Evolutionary conservation across 495 filamentous ascomycete genomes (phyloP), one percentile per base, ranked within the genome.

Genomic region (Penicillium herquei): DNA sequence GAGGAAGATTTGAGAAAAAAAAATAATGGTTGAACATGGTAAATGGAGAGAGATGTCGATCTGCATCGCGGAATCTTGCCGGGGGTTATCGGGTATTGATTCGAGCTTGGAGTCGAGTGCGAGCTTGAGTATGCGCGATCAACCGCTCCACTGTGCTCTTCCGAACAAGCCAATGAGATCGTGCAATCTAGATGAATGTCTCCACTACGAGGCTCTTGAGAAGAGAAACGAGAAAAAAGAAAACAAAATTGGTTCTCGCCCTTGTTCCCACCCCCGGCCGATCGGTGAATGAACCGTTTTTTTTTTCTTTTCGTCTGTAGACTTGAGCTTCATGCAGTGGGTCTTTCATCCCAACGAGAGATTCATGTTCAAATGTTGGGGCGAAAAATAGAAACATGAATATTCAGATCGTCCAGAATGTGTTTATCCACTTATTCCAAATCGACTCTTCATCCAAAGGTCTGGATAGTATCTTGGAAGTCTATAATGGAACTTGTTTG

Each of bases 141-240:
- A 26, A 26, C 34, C 34, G 12, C 34, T 13, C 34, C 12, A 10
- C 9, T 13, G 9, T 37, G 34, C 34, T 10, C 34, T 10, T 37
- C 34, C 34, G 34, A 37, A 13, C 34, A 1, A 1, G 34, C 34
- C 34, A 37, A 37, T 37, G 6, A 37, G 1, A 37, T 8, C 9
- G 8, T 3, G 8, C 40, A 2, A 16, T 43, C 21, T 26, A 26
- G 1, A 26, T 26, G 21, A 26, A 26, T 16, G 40, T 33, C 49
- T 52, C 54, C 59, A 57, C 53, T 40, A 51, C 54, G 54, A 62
- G 59, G 59, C 59, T 57, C 59, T 61, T 40, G 17, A 31, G 35
- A 46, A 17, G 35, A 26, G 21, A 26, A 26, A 26, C 1, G 21
- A 26, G 21, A 26, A 26, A 4, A 26, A 26, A 26, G 4, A 26